Conservation (phyloP, 345 rosid species). For the Eucalyptus pauciflora region DNA sequence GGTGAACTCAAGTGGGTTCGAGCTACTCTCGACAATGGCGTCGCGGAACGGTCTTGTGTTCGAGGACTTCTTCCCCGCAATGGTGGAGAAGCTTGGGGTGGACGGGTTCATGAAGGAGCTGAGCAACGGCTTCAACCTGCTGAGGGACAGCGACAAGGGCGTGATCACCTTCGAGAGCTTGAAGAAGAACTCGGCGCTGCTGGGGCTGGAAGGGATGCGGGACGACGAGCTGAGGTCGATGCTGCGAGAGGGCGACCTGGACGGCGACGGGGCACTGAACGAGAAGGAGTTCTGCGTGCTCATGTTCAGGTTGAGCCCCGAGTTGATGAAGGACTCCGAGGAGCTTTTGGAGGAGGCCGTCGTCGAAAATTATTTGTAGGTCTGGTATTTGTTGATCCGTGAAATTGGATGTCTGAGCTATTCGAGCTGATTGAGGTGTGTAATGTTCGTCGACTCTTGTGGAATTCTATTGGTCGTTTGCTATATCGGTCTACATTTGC, state of each 20-base stretch:
- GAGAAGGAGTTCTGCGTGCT: slow-evolving; percentile 48
- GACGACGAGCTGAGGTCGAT: slow-evolving; percentile 39
- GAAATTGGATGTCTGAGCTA: not conserved
- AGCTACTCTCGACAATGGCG: not conserved
- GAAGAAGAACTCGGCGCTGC: slow-evolving; percentile 25
- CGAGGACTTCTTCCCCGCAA: slow-evolving; percentile 47
- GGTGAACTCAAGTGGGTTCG: not conserved
- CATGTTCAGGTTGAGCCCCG: slow-evolving; percentile 62
- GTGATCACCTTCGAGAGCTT: slow-evolving; percentile 44
- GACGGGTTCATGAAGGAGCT: slow-evolving; percentile 57
- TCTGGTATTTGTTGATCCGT: not conserved
- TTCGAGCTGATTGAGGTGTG: not conserved
- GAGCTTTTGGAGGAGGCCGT: slow-evolving; percentile 23
- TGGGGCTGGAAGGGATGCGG: slow-evolving; percentile 37
- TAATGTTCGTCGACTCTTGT: not conserved
- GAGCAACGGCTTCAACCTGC: slow-evolving; percentile 30
- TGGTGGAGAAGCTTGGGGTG: slow-evolving; percentile 41
- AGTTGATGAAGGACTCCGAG: slow-evolving; percentile 20
- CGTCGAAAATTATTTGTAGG: not conserved
- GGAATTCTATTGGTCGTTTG: not conserved
- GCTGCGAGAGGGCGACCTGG: slow-evolving; percentile 49
- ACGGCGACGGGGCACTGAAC: slow-evolving; percentile 44
- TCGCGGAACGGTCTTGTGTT: slow-evolving; percentile 4
- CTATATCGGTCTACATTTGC: not conserved
- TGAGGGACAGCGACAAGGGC: slow-evolving; percentile 32